Evolutionary conservation across 345 rosid species (phyloP).

Genomic region (Physaria fendleri): DNA sequence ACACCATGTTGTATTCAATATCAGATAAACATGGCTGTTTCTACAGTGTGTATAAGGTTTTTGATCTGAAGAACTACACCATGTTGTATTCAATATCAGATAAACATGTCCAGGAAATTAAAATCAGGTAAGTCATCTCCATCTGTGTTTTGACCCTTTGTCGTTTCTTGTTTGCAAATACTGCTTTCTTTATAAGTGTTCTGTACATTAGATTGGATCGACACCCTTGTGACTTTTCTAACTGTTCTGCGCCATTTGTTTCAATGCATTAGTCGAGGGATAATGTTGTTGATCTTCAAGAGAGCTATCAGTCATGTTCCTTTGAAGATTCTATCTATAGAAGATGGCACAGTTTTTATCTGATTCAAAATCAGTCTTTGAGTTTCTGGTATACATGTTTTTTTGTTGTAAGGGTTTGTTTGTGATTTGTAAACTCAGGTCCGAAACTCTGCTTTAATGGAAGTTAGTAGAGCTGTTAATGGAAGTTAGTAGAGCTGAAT

Average conservation of each 20-base stretch:
- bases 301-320: conserved; percentile 73
- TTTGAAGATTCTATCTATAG: conserved; percentile 83
- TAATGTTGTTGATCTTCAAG: conserved; percentile 88
- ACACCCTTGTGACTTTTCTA: background rate
- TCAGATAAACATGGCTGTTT: conserved; percentile 38
- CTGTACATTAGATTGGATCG: background rate
- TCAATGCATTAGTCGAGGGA: conserved; percentile 64
- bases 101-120: conserved; percentile 87
- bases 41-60: conserved; percentile 89
- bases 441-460: conserved; percentile 65
- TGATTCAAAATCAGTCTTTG: background rate
- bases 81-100: conserved; percentile 91
- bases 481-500: no score
- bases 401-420: background rate
- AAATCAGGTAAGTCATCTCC: conserved; percentile 61
- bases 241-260: background rate
- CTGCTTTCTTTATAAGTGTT: conserved; percentile 20
- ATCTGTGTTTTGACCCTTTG: background rate
- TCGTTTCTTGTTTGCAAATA: conserved; percentile 7
- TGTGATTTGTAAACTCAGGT: conserved; percentile 41
- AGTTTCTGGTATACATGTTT: background rate
- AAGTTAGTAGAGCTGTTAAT: conserved; percentile 73
- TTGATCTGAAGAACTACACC: conserved; percentile 85
- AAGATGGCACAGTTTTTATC: conserved; percentile 67
- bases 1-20: conserved; percentile 84